Evolutionary conservation across 2,329 filamentous ascomycete species (phyloP).

Genomic region (Colletotrichum incanum): DNA sequence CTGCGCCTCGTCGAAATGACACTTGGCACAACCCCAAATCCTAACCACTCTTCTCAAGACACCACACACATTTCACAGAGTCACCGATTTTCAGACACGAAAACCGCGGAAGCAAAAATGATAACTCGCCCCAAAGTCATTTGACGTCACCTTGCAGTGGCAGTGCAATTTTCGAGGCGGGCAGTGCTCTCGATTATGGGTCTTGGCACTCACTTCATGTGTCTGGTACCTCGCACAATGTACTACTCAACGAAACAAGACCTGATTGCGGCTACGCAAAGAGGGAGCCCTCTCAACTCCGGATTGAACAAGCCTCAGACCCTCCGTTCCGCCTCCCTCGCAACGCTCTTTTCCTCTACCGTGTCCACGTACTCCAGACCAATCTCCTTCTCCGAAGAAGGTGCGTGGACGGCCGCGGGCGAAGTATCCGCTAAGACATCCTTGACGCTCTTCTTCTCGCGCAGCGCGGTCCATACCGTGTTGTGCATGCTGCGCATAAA

Average conservation of each 20-base stretch:
- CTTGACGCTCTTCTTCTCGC: constrained; percentile 14
- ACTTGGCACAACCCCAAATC: constrained; percentile 3
- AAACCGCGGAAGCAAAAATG: neutral
- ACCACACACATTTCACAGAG: neutral
- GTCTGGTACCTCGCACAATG: neutral
- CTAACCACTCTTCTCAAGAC: neutral
- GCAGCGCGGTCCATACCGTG: constrained; percentile 47
- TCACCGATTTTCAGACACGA: neutral
- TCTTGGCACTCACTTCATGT: neutral
- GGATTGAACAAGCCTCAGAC: neutral
- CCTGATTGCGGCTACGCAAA: neutral
- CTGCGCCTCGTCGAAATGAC: constrained; percentile 11
- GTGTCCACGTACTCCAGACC: constrained; percentile 4
- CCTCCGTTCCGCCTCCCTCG: neutral
- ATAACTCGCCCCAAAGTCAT: neutral
- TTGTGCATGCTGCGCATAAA: constrained; percentile 49
- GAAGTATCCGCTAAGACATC: constrained; percentile 8
- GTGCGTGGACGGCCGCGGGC: neutral
- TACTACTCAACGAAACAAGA: neutral
- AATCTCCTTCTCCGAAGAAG: constrained; percentile 3
- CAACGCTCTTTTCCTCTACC: neutral
- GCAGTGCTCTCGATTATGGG: constrained; percentile 1
- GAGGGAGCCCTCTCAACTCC: neutral
- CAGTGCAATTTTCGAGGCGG: constrained; percentile 2
- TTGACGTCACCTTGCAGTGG: constrained; percentile 8